Evolutionary conservation across 2,329 filamentous ascomycete genomes (phyloP), one percentile per base, ranked within the genome.

Genomic region (Diplodia sapinea): DNA sequence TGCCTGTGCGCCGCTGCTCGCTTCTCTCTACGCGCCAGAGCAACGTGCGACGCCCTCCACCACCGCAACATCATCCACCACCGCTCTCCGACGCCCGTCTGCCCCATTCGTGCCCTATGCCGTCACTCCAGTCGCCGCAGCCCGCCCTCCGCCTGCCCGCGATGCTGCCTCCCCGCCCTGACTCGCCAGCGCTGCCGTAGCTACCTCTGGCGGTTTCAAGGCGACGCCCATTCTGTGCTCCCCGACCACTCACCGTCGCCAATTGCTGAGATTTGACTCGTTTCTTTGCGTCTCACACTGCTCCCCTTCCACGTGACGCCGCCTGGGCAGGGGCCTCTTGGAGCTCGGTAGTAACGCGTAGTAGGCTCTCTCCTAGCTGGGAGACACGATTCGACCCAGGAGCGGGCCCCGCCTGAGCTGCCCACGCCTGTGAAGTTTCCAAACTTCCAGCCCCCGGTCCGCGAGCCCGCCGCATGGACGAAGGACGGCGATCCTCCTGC

Each of bases 371-470:
- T 80, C 64, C 74, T 79, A 68, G 77, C 77, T 49, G 77, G 77
- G 47, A 76, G 78, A 71, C 77, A 79, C 73, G 78, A 79, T 66
- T 72, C 73, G 54, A 70, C 76, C 68, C 76, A 78, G 70, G 76
- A 78, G 66, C 81, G 85, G 69, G 72, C 76, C 52, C 83, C 85
- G 49, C 85, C 85, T 55, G 74, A 82, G 40, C 75, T 75, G 68
- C 81, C 85, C 40, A 84, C 81, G 31, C 80, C 81, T 23, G 78
- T 86, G 56, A 83, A 83, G 65, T 87, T 87, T 71, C 85, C 85
- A 38, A 73, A 74, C 65, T 82, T 84, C 69, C 71, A 74, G 33
- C 79, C 82, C 40, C 78, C 79, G 31, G 61, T 71, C 36, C 69
- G 67, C 51, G 70, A 74, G 72, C 71, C 74, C 43, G 68, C 72